Base-by-base conservation (phyloP, 1,284 basidiomycete species). In the Puccinia hordei region DNA sequence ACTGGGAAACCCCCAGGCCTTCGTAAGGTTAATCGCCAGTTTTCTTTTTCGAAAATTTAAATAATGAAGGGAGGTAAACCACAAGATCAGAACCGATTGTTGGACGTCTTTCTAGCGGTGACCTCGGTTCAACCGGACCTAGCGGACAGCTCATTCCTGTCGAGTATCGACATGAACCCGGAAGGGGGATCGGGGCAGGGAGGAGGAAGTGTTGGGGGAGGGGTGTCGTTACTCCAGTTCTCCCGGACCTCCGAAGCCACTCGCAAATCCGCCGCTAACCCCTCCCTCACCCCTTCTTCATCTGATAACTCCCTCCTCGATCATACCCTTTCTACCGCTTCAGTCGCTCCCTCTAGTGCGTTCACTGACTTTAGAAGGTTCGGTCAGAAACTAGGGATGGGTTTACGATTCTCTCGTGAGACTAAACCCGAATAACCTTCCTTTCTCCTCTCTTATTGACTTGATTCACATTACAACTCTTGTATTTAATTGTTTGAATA, bases 81-180 rank as follows among this genome's bases (percentile, higher is more conserved):
- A 81, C 85, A 88, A 12, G 92, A 93, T 75, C 94, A 98, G 87
- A 94, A 95, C 86, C 90, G 90, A 83, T 89, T 99, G 12, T 89
- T 97, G 53, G 95, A 98, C 86, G 89, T 91, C 22, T 98, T 98
- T 87, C 88, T 98, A 55, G 91, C 92, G 2, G 91, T 93, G 79
- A 96, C 94, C 24, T 94, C 93, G 82, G 93, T 92, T 4, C 92
- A 93, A 84, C 89, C 90, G 44, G 93, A 97, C 69, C 88, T 98
- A 22, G 89, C 92, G 81, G 91, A 90, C 85, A 91, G 92, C 0
- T 97, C 94, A 0, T 98, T 98, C 88, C 89, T 96, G 66, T 92
- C 93, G 0, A 89, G 91, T 0, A 89, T 98, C 51, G 95, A 98
- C 85, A 98, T 98, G 95, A 94, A 98, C 84, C 92, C 93, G 15